Percentiles rank a stretch among this genome's conserved stretches.
phyloP scores from a whole-genome alignment of 768 basidiomycete genomes.

The Lactarius indigo region DNA sequence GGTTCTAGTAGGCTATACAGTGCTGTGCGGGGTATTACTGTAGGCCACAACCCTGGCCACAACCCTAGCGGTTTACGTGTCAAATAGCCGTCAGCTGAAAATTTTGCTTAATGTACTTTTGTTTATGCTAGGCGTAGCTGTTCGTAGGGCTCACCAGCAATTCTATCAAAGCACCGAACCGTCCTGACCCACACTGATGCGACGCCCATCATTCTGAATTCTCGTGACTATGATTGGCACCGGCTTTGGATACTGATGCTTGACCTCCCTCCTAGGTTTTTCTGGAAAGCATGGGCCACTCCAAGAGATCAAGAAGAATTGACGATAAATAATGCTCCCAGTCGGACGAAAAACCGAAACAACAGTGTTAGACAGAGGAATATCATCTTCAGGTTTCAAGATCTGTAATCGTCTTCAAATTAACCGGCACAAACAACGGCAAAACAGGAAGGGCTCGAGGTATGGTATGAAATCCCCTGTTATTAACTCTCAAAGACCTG shows the following conservation, averaged over 20 bases:
- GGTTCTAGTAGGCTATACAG: too few relatives aligned
- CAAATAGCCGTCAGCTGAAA: not conserved
- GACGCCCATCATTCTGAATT: not conserved
- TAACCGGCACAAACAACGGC: not conserved
- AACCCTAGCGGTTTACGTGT: too few relatives aligned
- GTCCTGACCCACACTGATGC: not conserved
- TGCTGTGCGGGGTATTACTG: too few relatives aligned
- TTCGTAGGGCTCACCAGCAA: not conserved
- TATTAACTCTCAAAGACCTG: not conserved
- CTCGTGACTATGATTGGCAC: not conserved
- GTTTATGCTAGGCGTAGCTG: too few relatives aligned
- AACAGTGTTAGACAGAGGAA: not conserved
- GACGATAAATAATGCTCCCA: not conserved
- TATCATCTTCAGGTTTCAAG: not conserved
- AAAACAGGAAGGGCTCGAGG: not conserved
- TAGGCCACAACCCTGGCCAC: too few relatives aligned
- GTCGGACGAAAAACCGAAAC: not conserved
- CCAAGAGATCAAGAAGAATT: not conserved
- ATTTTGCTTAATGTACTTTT: not conserved
- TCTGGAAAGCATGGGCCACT: not conserved
- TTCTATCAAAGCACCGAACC: not conserved
- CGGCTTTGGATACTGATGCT: not conserved
- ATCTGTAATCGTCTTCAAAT: not conserved
- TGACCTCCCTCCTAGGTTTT: not conserved
- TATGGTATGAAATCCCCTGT: too few relatives aligned